Base-by-base conservation (phyloP, 2,329 filamentous ascomycete genomes). In the Fusarium brachygibbosum region DNA sequence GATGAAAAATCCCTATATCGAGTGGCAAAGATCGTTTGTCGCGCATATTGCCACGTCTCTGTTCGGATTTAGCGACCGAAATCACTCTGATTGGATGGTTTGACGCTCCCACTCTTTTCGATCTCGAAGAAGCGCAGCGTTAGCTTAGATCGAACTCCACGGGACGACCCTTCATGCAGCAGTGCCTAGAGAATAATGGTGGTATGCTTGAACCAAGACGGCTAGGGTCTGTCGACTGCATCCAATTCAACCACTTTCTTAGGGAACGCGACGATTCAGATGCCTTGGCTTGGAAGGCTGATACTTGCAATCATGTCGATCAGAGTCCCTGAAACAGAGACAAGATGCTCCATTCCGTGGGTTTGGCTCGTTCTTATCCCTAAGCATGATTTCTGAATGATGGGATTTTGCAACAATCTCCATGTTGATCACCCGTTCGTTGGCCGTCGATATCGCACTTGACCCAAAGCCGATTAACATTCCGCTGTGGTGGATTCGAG, bases 131-230 rank as follows among this genome's bases (percentile, higher is more conserved):
- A 68, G 62, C 70, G 71, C 75, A 69, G 63, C 44, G 28, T 59
- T 78, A 77, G 76, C 61, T 62, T 58, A 54, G 63, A 79, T 79
- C 77, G 73, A 68, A 66, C 64, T 62, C 48, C 49, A 41, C 57
- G 63, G 69, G 54, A 68, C 60, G 69, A 73, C 73, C 71, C 73
- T 73, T 73, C 45, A 28, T 73, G 72, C 70, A 74, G 59, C 35
- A 54, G 63, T 63, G 59, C 57, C 63, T 66, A 21, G 51, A 54
- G 23, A 16, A 17, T 19, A n/a, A 40, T 53, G 35, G 28, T 48
- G 56, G 34, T 35, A 44, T 54, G 19, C 52, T 40, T 60, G 23
- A 19, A 44, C 58, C 25, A 70, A 68, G 54, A 44, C 4, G 35
- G 67, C 46, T 57, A 54, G 54, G 46, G 41, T 45, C 44, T 40